Conservation (phyloP, 805 yeast genomes). For the Yarrowia hollandica region DNA sequence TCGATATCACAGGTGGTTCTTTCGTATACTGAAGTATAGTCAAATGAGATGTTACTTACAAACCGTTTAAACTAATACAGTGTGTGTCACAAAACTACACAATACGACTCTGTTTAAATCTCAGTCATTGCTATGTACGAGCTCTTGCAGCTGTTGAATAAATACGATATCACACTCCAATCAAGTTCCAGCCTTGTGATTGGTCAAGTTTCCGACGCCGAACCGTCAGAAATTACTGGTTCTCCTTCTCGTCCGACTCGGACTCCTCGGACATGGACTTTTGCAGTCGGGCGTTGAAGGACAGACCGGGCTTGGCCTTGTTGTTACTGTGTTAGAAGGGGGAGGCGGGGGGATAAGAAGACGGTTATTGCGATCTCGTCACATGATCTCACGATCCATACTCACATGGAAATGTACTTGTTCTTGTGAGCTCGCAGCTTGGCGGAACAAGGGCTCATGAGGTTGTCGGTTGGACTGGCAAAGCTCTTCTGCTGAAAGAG, state of each 20-base stretch:
- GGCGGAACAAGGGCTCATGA: constrained; percentile 60
- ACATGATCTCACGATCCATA: background rate
- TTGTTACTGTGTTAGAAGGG: constrained; percentile 26
- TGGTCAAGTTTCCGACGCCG: constrained; percentile 7
- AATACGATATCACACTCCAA: constrained; percentile 28
- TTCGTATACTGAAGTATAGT: too few relatives aligned
- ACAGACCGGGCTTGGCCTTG: constrained; percentile 23
- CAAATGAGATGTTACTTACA: too few relatives aligned
- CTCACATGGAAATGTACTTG: constrained; percentile 45
- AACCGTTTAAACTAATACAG: too few relatives aligned
- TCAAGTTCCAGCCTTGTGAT: constrained; percentile 25
- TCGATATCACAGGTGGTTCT: too few relatives aligned
- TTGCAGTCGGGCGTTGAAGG: constrained; percentile 27
- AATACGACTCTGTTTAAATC: too few relatives aligned
- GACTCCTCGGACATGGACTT: constrained; percentile 18
- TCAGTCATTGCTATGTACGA: constrained; percentile 14
- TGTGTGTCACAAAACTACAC: too few relatives aligned
- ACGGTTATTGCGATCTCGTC: too few relatives aligned
- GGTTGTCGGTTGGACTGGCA: constrained; percentile 59
- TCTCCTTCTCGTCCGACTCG: constrained; percentile 8
- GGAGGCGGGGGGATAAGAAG: too few relatives aligned
- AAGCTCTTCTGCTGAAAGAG: constrained; percentile 34
- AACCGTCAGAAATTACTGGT: too few relatives aligned
- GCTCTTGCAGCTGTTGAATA: constrained; percentile 15
- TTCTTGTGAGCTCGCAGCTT: constrained; percentile 53